Base-by-base conservation (phyloP, 768 basidiomycete species). In the Kwoniella dejecticola region DNA sequence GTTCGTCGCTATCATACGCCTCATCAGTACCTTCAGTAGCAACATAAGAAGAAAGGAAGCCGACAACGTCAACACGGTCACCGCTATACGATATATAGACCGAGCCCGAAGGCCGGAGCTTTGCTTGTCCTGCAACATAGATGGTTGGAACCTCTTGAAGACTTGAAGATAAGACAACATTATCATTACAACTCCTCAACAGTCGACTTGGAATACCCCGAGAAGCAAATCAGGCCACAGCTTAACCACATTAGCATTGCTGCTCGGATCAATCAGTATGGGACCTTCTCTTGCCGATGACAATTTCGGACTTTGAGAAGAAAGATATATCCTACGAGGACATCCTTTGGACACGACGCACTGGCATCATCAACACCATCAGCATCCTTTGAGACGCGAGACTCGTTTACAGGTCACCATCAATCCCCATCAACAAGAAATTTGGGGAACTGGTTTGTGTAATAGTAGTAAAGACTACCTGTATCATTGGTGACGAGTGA, bases 321-420 rank as follows among this genome's bases (percentile, higher is more conserved):
- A 42, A 42, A 38, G 17, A 38, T 8, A 8, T 38, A 38, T 8
- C 11, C 7, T 42, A 19, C 17, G 5, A 42, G 41, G 41, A 30
- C 48, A 31, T 50, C 48, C 48, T 50, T 50, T 50, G 48, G 46
- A 24, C 46, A 47, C 46, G 13, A 26, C 46, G 46, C 46, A 47
- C 46, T 26, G 27, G 46, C 46, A 13, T 13, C n/a, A n/a, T n/a
- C n/a, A n/a, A n/a, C n/a, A n/a, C n/a, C n/a, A n/a, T 24, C 15
- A 47, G 12, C 46, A 47, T 47, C 46, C 46, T 47, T 27, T 47
- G 48, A 50, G 1, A 50, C 48, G 27, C 48, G 30, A n/a, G 10
- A 24, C 30, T 15, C 46, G 7, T 23, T 44, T n/a, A 44, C 5
- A 13, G 27, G 7, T 30, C 46, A 23, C 19, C 21, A 30, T 50